Evolutionary conservation across 1,284 basidiomycete species (phyloP).

Genomic region (Cutaneotrichosporon cyanovorans): DNA sequence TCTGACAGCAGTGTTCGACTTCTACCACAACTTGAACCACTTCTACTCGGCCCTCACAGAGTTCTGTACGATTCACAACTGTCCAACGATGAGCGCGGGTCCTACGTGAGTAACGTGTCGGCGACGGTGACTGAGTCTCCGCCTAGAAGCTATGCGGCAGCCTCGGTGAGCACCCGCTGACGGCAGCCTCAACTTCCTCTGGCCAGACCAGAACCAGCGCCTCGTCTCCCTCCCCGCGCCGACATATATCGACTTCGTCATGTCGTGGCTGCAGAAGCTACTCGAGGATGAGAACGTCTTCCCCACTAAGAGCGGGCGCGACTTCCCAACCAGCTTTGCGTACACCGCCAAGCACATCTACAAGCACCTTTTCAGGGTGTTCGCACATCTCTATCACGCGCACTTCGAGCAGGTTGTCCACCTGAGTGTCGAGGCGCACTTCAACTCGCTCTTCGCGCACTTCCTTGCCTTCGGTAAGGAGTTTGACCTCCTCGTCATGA

Average conservation of each 20-base stretch:
- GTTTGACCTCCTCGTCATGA: conserved; percentile 85
- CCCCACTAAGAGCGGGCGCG: conserved; percentile 91
- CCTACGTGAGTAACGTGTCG: conserved; percentile 59
- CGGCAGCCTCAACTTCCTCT: conserved; percentile 87
- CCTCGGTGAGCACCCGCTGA: too few species aligned
- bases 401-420: conserved; percentile 88
- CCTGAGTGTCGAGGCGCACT: conserved; percentile 89
- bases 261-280: conserved; percentile 95
- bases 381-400: conserved; percentile 95
- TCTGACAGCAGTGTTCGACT: conserved; percentile 67
- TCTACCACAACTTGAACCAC: conserved; percentile 93
- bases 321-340: conserved; percentile 83
- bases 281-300: conserved; percentile 88
- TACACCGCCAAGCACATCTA: conserved; percentile 94
- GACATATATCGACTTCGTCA: conserved; percentile 97
- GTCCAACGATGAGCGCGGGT: conserved; percentile 91
- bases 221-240: conserved; percentile 89
- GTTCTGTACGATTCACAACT: conserved; percentile 82
- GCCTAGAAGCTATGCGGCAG: too few species aligned
- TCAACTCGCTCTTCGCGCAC: conserved; percentile 96
- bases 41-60: conserved; percentile 95
- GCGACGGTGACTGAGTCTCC: too few species aligned
- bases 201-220: conserved; percentile 93
- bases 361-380: conserved; percentile 90
- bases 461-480: conserved; percentile 77